Conservation (phyloP, 257 asterid species). For the Ilex aquifolium region DNA sequence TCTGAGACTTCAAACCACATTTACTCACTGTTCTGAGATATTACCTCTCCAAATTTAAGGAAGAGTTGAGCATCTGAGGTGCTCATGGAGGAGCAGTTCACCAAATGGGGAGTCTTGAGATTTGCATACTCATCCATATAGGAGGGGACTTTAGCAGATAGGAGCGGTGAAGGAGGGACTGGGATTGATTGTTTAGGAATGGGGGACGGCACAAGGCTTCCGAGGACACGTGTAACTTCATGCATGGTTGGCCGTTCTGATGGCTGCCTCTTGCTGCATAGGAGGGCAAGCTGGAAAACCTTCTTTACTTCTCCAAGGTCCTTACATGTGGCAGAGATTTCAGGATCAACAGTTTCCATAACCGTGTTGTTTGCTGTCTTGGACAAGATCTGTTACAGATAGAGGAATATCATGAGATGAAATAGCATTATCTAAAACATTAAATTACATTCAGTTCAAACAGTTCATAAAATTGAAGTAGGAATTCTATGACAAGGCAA, state of each 20-base stretch:
- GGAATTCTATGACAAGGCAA: too few relatives aligned
- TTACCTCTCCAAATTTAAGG: slow-evolving; percentile 72
- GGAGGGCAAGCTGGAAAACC: slow-evolving; percentile 87
- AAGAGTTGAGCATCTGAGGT: slow-evolving; percentile 85
- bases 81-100: slow-evolving; percentile 80
- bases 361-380: slow-evolving; percentile 81
- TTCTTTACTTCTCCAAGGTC: slow-evolving; percentile 87
- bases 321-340: slow-evolving; percentile 64
- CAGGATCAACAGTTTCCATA: slow-evolving; percentile 84
- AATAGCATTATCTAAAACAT: too few relatives aligned
- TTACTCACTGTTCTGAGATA: slow-evolving; percentile 58
- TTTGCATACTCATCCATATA: slow-evolving; percentile 85
- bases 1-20: background rate
- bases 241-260: slow-evolving; percentile 89
- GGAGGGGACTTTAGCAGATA: slow-evolving; percentile 50
- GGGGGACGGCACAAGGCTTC: slow-evolving; percentile 34
- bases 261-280: slow-evolving; percentile 83
- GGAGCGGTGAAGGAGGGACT: slow-evolving; percentile 15
- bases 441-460: too few relatives aligned
- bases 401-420: background rate
- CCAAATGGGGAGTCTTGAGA: slow-evolving; percentile 79
- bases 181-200: slow-evolving; percentile 23
- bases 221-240: slow-evolving; percentile 76
- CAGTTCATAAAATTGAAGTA: too few relatives aligned
- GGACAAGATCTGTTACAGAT: slow-evolving; percentile 42